phyloP scores from a whole-genome alignment of 768 basidiomycete genomes.

The Calocera viscosa region DNA sequence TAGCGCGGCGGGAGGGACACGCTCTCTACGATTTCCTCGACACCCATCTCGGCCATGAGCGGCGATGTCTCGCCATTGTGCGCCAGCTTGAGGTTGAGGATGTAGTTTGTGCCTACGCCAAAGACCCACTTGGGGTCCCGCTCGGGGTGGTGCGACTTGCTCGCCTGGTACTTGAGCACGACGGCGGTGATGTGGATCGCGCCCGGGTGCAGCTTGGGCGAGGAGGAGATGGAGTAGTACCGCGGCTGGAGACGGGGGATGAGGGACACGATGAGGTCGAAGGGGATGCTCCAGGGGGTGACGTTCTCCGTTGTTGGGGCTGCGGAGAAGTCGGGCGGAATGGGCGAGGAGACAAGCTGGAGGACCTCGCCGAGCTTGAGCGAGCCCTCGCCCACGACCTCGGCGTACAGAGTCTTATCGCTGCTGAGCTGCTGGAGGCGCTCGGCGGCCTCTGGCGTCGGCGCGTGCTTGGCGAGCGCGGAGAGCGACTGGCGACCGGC shows the following conservation, averaged over 20 bases:
- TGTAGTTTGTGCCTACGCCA: conserved; percentile 89
- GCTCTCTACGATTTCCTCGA: conserved; percentile 27
- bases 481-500: conserved; percentile 91
- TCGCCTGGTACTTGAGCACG: conserved; percentile 75
- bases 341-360: conserved; percentile 48
- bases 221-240: conserved; percentile 97
- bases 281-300: conserved; percentile 81
- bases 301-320: conserved; percentile 59
- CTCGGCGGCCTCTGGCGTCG: conserved; percentile 60
- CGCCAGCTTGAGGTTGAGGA: conserved; percentile 80
- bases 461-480: conserved; percentile 75
- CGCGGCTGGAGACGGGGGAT: conserved; percentile 91
- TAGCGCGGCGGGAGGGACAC: conserved; percentile 50
- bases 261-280: conserved; percentile 90
- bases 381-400: conserved; percentile 64
- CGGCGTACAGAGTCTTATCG: conserved; percentile 76
- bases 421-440: conserved; percentile 64
- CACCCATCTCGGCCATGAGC: conserved; percentile 27
- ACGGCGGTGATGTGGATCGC: conserved; percentile 91
- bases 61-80: conserved; percentile 44
- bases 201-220: conserved; percentile 80
- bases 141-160: conserved; percentile 37
- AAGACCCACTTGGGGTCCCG: conserved; percentile 51
- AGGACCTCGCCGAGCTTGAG: conserved; percentile 89
- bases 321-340: conserved; percentile 56